Conservation (phyloP, 2,329 filamentous ascomycete species). For the Aspergillus novoparasiticus region DNA sequence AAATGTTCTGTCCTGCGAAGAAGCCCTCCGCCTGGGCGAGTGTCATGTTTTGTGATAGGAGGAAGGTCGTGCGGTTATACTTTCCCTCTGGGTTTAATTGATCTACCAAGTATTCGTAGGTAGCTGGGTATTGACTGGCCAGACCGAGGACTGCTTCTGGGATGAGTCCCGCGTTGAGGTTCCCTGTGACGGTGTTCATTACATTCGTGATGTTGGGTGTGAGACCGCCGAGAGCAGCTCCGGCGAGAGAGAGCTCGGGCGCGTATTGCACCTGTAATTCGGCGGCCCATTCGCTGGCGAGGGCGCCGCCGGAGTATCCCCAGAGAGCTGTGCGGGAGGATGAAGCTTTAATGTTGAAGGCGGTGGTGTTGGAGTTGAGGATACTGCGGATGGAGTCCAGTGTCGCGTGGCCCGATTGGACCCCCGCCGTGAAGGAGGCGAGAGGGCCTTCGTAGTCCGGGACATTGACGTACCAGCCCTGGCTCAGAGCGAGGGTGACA, state of each 20-base stretch:
- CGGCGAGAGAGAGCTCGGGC: slow-evolving; percentile 24
- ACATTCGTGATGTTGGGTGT: slow-evolving; percentile 31
- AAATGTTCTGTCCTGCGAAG: slow-evolving; percentile 12
- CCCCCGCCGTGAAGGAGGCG: slow-evolving; percentile 45
- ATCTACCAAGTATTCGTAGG: slow-evolving; percentile 13
- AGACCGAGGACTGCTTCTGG: slow-evolving; percentile 26
- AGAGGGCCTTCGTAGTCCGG: slow-evolving; percentile 51
- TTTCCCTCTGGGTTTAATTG: slow-evolving; percentile 14
- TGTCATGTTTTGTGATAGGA: slow-evolving; percentile 10
- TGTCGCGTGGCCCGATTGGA: slow-evolving; percentile 47
- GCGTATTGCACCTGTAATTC: slow-evolving; percentile 20
- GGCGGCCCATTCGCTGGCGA: slow-evolving; percentile 18
- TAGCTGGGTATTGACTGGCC: slow-evolving; percentile 23
- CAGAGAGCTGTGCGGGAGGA: slow-evolving; percentile 19
- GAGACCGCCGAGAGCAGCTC: slow-evolving; percentile 33
- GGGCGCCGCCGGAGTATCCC: slow-evolving; percentile 22
- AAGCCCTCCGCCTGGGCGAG: background rate
- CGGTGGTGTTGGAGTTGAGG: slow-evolving; percentile 27
- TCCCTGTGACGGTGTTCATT: slow-evolving; percentile 24
- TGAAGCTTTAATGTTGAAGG: slow-evolving; percentile 22
- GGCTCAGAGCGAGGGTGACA: slow-evolving; percentile 39
- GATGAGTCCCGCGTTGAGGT: slow-evolving; percentile 25
- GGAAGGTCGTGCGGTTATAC: slow-evolving; percentile 9
- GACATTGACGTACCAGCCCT: slow-evolving; percentile 50
- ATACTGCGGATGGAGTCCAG: slow-evolving; percentile 47